Evolutionary conservation across 345 rosid species (phyloP), one percentile per base, ranked within the genome.

Genomic region (Camelina sativa): DNA sequence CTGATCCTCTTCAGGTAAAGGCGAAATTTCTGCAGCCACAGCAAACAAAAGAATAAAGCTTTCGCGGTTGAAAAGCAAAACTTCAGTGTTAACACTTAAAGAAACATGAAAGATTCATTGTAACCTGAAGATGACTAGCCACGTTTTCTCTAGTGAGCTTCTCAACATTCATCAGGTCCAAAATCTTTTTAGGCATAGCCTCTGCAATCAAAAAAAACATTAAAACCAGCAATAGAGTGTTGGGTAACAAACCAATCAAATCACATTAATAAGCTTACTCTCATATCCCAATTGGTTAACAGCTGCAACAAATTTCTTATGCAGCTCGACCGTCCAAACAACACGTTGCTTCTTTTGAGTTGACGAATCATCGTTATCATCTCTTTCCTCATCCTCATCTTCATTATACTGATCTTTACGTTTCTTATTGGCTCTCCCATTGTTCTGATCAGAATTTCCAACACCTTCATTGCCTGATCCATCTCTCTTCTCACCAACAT

Each of bases 141-240:
- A 93, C 96, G 66, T 93, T 91, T 80, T 93, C 98, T 79, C 97
- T 86, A 46, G 95, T 89, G 48, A 93, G 90, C 58, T 86, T 86
- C 64, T 86, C 97, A 65, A 87, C 97, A 76, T 89, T 87, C 99
- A 95, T 95, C 65, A 92, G 64, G 76, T 92, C 97, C 32, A 95
- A 92, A 72, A 95, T 92, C 86, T 88, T 90, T 81, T 95, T 95
- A 2, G 99, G 99, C 69, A 92, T 97, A 62, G 98, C 98, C 82
- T 92, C 99, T 95, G 89, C 84, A 82, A 63, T 1, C 68, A 23
- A 40, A 62, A 58, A 32, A 66, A 12, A 22, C 46, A 35, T 15
- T 4, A 64, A 55, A 69, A 46, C 34, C 32, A 52, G 4, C 34
- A 75, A 43, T 4, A 22, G 51, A 17, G 7, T 47, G 62, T 74